A percentile compares a stretch with the other conserved stretches of the same genome.
Conservation (phyloP, 225 moss, liverwort and hornwort species). For the Climacium dendroides region DNA sequence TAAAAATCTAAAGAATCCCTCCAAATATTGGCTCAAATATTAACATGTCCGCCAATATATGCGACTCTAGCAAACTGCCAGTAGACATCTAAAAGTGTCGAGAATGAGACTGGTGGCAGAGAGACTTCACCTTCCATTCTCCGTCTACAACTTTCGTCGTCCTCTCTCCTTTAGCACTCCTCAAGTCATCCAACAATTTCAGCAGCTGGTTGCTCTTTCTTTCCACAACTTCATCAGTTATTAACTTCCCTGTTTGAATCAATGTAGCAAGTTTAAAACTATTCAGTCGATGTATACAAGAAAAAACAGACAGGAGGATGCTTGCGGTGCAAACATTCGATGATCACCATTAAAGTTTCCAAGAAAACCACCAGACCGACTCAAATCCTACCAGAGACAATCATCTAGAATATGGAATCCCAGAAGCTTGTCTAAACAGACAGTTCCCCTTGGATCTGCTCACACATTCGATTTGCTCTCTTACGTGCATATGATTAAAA, state of each 20-base stretch:
- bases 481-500: not conserved
- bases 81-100: not conserved
- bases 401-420: not conserved
- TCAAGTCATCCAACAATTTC: slow-evolving; percentile 30
- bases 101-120: not conserved
- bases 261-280: not conserved
- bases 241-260: slow-evolving; percentile 4
- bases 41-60: not conserved
- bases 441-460: not conserved
- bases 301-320: not conserved
- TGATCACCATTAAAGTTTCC: not conserved
- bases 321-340: not conserved
- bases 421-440: not conserved
- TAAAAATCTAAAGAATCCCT: not conserved
- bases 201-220: slow-evolving; percentile 20
- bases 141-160: slow-evolving; percentile 31
- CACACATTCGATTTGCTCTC: not conserved
- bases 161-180: slow-evolving; percentile 50
- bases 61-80: not conserved
- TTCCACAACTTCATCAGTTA: slow-evolving; percentile 38
- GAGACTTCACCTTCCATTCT: slow-evolving; percentile 46
- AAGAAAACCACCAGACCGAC: not conserved
- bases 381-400: not conserved
- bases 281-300: not conserved
- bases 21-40: not conserved